These are phyloP conservation scores for Earliella scabrosa DNA, from an alignment of 1,284 basidiomycete species.

Conservation along the genomic window DNA sequence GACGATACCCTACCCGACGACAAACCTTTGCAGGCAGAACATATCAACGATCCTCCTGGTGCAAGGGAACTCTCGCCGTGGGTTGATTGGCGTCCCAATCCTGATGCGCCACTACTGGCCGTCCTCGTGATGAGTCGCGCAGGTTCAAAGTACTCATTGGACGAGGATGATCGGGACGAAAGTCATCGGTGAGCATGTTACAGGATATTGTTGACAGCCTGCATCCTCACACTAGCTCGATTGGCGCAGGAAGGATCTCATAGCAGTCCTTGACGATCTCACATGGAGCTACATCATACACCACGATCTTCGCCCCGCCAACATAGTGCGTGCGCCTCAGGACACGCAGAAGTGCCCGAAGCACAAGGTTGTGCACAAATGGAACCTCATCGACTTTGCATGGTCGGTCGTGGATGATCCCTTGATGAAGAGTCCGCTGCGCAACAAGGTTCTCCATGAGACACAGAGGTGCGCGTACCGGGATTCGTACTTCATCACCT, in stretches of 20 bases:
- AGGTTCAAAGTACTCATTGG: not conserved
- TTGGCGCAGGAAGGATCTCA: not conserved
- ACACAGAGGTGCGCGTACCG: too few relatives aligned
- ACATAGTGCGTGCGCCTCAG: not conserved
- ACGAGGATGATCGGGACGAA: not conserved
- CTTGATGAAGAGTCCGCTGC: too few relatives aligned
- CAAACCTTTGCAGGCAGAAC: not conserved
- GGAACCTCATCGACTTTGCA: not conserved
- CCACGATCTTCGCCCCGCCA: not conserved
- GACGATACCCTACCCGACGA: not conserved
- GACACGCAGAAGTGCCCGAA: not conserved
- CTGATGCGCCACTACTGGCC: not conserved
- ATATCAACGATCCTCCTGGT: not conserved
- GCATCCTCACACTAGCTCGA: not conserved
- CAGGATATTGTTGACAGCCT: not conserved
- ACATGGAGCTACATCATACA: not conserved
- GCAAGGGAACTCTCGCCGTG: not conserved
- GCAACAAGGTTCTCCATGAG: too few relatives aligned
- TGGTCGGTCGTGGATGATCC: not conserved
- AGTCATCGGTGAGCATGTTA: not conserved
- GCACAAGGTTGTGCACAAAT: not conserved
- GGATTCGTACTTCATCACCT: too few relatives aligned
- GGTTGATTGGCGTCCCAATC: not conserved
- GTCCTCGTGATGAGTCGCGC: not conserved
- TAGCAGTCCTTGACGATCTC: not conserved